Evolutionary conservation across 1,284 basidiomycete species (phyloP).

Genomic region (Exobasidium cylindrosporum): DNA sequence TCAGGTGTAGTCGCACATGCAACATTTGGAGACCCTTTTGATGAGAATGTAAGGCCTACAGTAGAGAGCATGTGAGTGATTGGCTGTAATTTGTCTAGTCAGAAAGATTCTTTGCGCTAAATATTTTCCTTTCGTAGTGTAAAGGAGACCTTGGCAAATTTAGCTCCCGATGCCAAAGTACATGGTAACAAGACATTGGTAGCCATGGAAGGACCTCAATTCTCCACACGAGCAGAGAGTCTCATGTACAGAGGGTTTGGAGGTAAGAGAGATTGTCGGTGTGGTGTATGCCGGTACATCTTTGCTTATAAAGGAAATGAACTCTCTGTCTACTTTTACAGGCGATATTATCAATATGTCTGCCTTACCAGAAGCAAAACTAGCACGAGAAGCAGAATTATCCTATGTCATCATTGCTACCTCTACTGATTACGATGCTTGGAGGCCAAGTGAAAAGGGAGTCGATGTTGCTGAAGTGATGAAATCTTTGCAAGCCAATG

Average conservation of each 20-base stretch:
- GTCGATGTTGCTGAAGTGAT: slow-evolving; percentile 87
- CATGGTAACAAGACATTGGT: slow-evolving; percentile 82
- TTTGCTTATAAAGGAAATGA: slow-evolving; percentile 58
- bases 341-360: slow-evolving; percentile 68
- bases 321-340: slow-evolving; percentile 12
- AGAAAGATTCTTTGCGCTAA: too few species aligned
- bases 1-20: slow-evolving; percentile 79
- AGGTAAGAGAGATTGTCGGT: too few species aligned
- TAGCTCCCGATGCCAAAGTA: slow-evolving; percentile 32
- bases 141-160: slow-evolving; percentile 22
- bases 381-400: slow-evolving; percentile 90
- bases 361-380: slow-evolving; percentile 88
- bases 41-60: slow-evolving; percentile 31
- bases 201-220: slow-evolving; percentile 96
- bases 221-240: slow-evolving; percentile 88
- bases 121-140: slow-evolving; percentile 19
- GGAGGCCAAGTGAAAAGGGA: slow-evolving; percentile 69
- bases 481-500: slow-evolving; percentile 81
- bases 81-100: too few species aligned
- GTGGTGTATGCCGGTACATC: too few species aligned
- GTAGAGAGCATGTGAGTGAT: slow-evolving; percentile 41
- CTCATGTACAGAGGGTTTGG: slow-evolving; percentile 90
- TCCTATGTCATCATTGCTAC: slow-evolving; percentile 56
- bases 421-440: slow-evolving; percentile 59
- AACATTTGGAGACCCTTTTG: slow-evolving; percentile 75